Base-by-base conservation (phyloP, 805 yeast species). In the Teunomyces cretensis region DNA sequence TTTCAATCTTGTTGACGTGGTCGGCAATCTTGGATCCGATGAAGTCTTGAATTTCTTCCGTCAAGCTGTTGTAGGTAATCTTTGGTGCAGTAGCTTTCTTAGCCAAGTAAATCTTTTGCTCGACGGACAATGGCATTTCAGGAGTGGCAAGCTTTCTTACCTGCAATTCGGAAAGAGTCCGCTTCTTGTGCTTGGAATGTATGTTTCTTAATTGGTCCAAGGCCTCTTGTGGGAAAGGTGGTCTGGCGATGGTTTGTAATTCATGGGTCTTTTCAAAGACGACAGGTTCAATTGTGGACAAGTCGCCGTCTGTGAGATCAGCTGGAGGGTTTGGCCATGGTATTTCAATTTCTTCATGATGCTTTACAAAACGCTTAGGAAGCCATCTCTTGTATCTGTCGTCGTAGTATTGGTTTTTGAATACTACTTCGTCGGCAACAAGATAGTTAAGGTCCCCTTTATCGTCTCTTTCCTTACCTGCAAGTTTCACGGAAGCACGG, bases 241-340 rank as follows among this genome's bases (percentile, higher is more conserved):
- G 71, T 49, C 74, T 77, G 16, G 83, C 81, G 6, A 88, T 66
- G 14, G 87, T 76, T 46, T 82, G 83, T 15, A 86, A 84, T 65
- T 80, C 85, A 64, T 74, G 86, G 3, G 97, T 82, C 62, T 89
- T 84, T 55, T 81, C 87, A 49, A 82, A 78, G 2, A 80, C 89
- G 2, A 70, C 65, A 8, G 72, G 79, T 24, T 78, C 75, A 5
- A 65, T 61, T 1, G 96, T 87, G 3, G 83, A 79, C 51, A 79
- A 70, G 26, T 60, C 67, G 41, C 82, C 83, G 52, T 83, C 89
- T 50, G 78, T 79, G 0, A 57, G 53, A 26, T 74, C 81, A 28
- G 50, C 48, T 13, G 70, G 66, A 1, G 94, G 91, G 54, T 79
- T 77, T 31, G 97, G 97, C 96, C 96, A 92, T 43, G 97, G 97